Percentiles rank a stretch among this genome's conserved stretches.
phyloP scores from a whole-genome alignment of 164 flowering plant species.

The Stephania yunnanensis region DNA sequence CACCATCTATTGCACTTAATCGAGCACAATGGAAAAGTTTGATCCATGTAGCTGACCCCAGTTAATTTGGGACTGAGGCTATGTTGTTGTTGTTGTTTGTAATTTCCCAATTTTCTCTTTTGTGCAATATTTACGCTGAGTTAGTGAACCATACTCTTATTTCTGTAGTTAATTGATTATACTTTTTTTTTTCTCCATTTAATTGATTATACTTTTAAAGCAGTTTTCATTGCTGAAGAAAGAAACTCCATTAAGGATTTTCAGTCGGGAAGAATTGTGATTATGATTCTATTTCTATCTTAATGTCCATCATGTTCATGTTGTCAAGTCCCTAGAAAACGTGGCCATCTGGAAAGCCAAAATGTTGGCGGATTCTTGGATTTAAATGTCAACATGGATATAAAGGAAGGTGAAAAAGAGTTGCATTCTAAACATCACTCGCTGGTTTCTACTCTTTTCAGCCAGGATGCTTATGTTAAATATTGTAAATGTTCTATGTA shows the following conservation, averaged over 20 bases:
- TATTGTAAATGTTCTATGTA: not conserved
- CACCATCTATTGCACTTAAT: too few species aligned
- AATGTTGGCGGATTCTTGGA: not conserved
- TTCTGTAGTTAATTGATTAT: not conserved
- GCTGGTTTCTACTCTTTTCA: too few species aligned
- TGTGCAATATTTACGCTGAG: not conserved
- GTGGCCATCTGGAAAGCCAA: not conserved
- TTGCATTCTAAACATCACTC: not conserved
- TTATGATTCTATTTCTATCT: not conserved
- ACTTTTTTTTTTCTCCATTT: not conserved
- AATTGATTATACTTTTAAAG: not conserved
- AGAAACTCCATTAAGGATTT: not conserved
- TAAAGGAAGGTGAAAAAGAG: not conserved
- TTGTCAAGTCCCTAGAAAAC: not conserved
- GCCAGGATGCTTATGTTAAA: too few species aligned
- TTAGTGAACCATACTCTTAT: not conserved
- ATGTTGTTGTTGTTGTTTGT: not conserved
- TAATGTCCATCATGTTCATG: not conserved
- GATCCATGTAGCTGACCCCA: too few species aligned
- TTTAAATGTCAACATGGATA: not conserved
- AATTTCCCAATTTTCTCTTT: not conserved
- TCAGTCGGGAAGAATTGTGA: not conserved
- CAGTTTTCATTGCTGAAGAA: not conserved
- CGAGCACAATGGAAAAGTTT: too few species aligned
- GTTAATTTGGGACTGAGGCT: too few species aligned